Evolutionary conservation across 352 stramenopile genomes (phyloP).

Genomic region (Pythium rhizo-oryzae): DNA sequence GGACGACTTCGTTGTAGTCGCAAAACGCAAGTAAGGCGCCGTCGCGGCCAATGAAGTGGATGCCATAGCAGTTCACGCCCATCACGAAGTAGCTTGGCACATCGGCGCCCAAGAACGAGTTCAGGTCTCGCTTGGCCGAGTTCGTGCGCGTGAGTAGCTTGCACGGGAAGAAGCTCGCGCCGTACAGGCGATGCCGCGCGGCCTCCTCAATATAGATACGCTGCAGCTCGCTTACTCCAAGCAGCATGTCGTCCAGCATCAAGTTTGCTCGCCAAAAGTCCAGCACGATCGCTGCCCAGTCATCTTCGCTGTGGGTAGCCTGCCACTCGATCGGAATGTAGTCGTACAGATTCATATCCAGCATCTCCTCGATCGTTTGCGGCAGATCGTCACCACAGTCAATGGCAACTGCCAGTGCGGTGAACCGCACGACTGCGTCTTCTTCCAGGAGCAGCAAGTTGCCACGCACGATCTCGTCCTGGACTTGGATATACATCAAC

Average conservation of each 20-base stretch:
- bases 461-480: slow-evolving; percentile 92
- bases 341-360: slow-evolving; percentile 77
- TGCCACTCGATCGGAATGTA: slow-evolving; percentile 88
- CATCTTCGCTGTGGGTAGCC: slow-evolving; percentile 59
- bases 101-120: slow-evolving; percentile 47
- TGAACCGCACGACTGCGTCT: slow-evolving; percentile 74
- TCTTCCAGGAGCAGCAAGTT: slow-evolving; percentile 85
- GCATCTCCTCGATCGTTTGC: slow-evolving; percentile 54
- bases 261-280: slow-evolving; percentile 58
- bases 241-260: slow-evolving; percentile 42
- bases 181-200: slow-evolving; percentile 82
- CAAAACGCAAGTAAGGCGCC: slow-evolving; percentile 65
- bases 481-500: slow-evolving; percentile 89
- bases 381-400: slow-evolving; percentile 70
- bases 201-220: slow-evolving; percentile 84
- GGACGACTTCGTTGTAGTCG: slow-evolving; percentile 66
- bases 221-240: slow-evolving; percentile 61
- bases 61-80: slow-evolving; percentile 88
- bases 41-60: slow-evolving; percentile 87
- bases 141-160: slow-evolving; percentile 52
- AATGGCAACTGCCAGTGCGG: slow-evolving; percentile 79
- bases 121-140: slow-evolving; percentile 22
- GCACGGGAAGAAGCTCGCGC: slow-evolving; percentile 87
- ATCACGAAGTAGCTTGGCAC: slow-evolving; percentile 88
- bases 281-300: slow-evolving; percentile 82